phyloP scores from a whole-genome alignment of 1,284 basidiomycete species.

The Peniophora sp. region DNA sequence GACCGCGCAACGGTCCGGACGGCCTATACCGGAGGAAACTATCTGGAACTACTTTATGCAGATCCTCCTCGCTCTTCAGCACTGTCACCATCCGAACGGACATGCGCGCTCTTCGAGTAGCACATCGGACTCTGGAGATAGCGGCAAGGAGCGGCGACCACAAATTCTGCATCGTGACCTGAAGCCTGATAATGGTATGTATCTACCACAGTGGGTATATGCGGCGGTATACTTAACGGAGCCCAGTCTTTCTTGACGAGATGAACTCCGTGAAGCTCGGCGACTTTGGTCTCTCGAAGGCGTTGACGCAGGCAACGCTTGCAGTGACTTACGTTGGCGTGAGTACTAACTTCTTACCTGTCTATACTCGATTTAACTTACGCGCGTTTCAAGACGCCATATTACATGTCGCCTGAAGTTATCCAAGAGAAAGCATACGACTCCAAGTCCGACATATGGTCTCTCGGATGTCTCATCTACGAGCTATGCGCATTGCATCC shows the following conservation, averaged over 20 bases:
- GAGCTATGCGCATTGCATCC: constrained; percentile 91
- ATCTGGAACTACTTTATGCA: constrained; percentile 96
- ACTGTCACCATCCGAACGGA: constrained; percentile 80
- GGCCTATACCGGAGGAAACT: constrained; percentile 81
- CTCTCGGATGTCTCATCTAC: constrained; percentile 91
- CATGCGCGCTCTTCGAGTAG: constrained; percentile 38
- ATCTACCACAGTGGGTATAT: background rate
- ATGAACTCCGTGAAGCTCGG: constrained; percentile 83
- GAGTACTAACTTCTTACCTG: constrained; percentile 21
- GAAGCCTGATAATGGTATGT: constrained; percentile 92
- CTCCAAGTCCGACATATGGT: constrained; percentile 98
- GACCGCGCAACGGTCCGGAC: constrained; percentile 58
- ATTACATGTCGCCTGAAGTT: constrained; percentile 98
- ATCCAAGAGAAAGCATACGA: constrained; percentile 96
- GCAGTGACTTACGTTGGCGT: constrained; percentile 97
- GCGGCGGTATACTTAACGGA: background rate
- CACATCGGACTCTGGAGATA: constrained; percentile 23
- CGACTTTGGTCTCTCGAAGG: constrained; percentile 94
- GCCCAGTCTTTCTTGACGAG: constrained; percentile 76
- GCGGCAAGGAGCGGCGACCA: constrained; percentile 44
- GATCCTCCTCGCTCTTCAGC: constrained; percentile 81
- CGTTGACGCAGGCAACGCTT: constrained; percentile 79
- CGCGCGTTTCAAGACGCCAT: constrained; percentile 67
- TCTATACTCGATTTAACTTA: constrained; percentile 1
- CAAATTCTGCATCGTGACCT: constrained; percentile 92